Percentiles rank a stretch among this genome's conserved stretches.
These are phyloP conservation scores for Cutaneotrichosporon cutaneum DNA, from an alignment of 1,284 basidiomycete genomes.

Conservation along the genomic window DNA sequence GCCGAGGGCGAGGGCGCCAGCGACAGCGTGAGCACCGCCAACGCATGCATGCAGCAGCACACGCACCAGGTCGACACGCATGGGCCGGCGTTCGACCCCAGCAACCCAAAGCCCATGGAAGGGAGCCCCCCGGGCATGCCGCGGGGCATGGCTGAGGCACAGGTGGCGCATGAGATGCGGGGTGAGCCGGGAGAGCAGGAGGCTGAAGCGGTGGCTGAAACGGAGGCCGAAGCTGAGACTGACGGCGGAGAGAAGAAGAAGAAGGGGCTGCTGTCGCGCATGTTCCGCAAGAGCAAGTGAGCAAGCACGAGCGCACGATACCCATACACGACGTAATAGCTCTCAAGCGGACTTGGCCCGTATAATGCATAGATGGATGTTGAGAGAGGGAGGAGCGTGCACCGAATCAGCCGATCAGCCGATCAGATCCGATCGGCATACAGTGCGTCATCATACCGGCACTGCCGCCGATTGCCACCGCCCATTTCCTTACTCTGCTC, in stretches of 20 bases:
- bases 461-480: neutral
- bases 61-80: conserved; percentile 14
- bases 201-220: neutral
- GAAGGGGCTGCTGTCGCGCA: conserved; percentile 6
- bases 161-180: neutral
- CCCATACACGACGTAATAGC: neutral
- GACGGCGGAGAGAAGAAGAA: conserved; percentile 10
- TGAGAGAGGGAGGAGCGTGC: neutral
- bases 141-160: neutral
- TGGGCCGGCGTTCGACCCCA: neutral
- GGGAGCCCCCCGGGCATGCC: neutral
- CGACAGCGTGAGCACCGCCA: conserved; percentile 10
- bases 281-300: conserved; percentile 12
- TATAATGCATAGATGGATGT: neutral
- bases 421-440: neutral
- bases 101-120: neutral
- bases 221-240: too few species aligned
- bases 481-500: neutral
- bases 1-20: neutral
- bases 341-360: neutral
- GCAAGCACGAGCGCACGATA: neutral
- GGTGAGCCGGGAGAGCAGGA: neutral
- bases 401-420: neutral
- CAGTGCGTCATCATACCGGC: neutral
- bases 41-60: conserved; percentile 12